Percentiles rank a stretch among this genome's conserved stretches.
Conservation (phyloP, 2,329 filamentous ascomycete genomes). For the Thelonectria discophora region DNA sequence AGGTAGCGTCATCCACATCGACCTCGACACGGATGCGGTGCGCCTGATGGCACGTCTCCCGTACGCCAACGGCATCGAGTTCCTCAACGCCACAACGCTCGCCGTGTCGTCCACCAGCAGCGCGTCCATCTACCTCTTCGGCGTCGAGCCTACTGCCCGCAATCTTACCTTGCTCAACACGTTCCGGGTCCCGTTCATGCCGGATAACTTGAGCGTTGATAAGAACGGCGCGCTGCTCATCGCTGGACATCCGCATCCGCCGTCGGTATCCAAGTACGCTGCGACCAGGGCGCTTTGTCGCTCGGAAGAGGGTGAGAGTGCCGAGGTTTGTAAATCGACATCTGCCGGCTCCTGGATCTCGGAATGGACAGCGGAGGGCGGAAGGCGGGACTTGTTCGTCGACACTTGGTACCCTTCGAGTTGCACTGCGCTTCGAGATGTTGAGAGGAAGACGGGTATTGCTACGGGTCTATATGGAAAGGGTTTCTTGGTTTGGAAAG, state of each 20-base stretch:
- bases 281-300: conserved; percentile 48
- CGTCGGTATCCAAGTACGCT: conserved; percentile 45
- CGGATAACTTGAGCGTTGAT: conserved; percentile 51
- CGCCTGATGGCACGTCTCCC: conserved; percentile 45
- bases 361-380: conserved; percentile 48
- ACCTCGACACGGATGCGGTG: conserved; percentile 26
- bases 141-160: conserved; percentile 8
- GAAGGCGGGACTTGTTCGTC: conserved; percentile 47
- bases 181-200: conserved; percentile 47
- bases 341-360: conserved; percentile 41
- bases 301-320: conserved; percentile 34
- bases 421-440: conserved; percentile 46
- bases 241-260: conserved; percentile 52
- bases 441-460: conserved; percentile 45
- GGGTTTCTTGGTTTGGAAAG: conserved; percentile 45
- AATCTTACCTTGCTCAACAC: conserved; percentile 7
- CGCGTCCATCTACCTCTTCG: conserved; percentile 27
- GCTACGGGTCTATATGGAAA: conserved; percentile 51
- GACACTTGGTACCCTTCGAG: conserved; percentile 48
- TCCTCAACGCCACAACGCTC: conserved; percentile 50
- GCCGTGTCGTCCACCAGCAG: conserved; percentile 49
- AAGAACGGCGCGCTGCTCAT: conserved; percentile 47
- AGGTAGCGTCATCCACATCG: conserved; percentile 50
- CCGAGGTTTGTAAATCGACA: conserved; percentile 32
- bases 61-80: conserved; percentile 54